phyloP scores from a whole-genome alignment of 208 protist species.

The Herpetomonas tarakana region DNA sequence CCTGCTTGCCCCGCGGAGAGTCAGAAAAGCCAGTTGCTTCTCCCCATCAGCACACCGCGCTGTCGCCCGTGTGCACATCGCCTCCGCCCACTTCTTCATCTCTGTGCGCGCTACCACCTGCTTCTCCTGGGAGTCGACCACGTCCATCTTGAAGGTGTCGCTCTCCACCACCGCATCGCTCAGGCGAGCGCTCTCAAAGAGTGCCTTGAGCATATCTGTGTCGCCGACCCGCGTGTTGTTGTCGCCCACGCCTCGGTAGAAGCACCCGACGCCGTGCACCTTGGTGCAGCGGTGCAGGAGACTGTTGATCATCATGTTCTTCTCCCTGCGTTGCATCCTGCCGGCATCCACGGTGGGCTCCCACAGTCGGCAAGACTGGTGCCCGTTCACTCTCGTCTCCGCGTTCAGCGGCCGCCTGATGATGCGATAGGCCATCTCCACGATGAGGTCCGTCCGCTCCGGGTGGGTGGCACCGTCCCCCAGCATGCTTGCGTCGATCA shows the following conservation, averaged over 20 bases:
- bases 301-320: not conserved
- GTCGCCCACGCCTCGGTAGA: not conserved
- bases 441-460: not conserved
- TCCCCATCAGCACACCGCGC: not conserved
- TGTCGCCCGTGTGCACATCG: not conserved
- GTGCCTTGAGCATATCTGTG: not conserved
- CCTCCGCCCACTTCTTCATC: not conserved
- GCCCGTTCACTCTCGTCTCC: too few species aligned
- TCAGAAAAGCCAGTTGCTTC: not conserved
- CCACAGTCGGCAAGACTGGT: too few species aligned
- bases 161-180: not conserved
- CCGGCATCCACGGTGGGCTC: not conserved
- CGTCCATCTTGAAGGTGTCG: not conserved
- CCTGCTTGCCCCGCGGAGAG: not conserved
- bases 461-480: not conserved
- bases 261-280: not conserved
- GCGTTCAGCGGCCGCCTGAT: not conserved
- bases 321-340: not conserved
- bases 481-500: not conserved
- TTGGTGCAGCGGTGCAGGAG: not conserved
- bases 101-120: too few species aligned
- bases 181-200: not conserved
- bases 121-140: not conserved
- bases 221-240: not conserved
- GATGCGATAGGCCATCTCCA: not conserved